Evolutionary conservation across 768 basidiomycete genomes (phyloP), one percentile per base, ranked within the genome.

Genomic region (Ramaria rubella): DNA sequence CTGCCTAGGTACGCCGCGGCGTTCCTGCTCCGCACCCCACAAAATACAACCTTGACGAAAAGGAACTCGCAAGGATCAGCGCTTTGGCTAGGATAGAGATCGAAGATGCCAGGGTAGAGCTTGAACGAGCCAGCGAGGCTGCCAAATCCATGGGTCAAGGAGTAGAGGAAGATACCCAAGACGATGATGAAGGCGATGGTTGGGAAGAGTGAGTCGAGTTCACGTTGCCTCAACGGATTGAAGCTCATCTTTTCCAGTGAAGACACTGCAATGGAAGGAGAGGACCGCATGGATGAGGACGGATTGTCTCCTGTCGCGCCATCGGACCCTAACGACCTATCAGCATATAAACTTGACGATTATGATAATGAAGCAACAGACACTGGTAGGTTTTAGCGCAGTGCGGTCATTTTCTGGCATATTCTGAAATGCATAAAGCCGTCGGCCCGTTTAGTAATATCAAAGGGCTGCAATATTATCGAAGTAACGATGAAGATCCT

Each of bases 391-490:
- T 64, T 75, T 77, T 23, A 55, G 71, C 54, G 60, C 17, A 40
- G n/a, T 34, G 36, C 57, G 38, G 26, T 53, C 23, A 43, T 52
- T 30, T 27, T 2, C n/a, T 43, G 29, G 21, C 40, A 43, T 1
- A 34, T 44, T 58, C n/a, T n/a, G n/a, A n/a, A n/a, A n/a, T n/a
- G n/a, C n/a, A n/a, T n/a, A 26, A 60, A 88, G 87, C 73, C 43
- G 67, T 73, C 59, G 87, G 94, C 36, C 88, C 89, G 17, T 99
- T 99, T 72, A 92, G 87, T 69, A 94, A 91, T 64, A 92, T 98
- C 70, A 95, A 96, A 67, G 95, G 94, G 17, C 73, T 99, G 50
- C 87, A 87, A 21, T 95, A 90, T 67, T 94, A 97, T 70, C 82
- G 84, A 51, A 84, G 93, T 63, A 93, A 94, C 65, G 80, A 89